These are phyloP conservation scores for Aspergillus oerlinghausenensis DNA, from an alignment of 2,329 filamentous ascomycete genomes.

Conservation along the genomic window DNA sequence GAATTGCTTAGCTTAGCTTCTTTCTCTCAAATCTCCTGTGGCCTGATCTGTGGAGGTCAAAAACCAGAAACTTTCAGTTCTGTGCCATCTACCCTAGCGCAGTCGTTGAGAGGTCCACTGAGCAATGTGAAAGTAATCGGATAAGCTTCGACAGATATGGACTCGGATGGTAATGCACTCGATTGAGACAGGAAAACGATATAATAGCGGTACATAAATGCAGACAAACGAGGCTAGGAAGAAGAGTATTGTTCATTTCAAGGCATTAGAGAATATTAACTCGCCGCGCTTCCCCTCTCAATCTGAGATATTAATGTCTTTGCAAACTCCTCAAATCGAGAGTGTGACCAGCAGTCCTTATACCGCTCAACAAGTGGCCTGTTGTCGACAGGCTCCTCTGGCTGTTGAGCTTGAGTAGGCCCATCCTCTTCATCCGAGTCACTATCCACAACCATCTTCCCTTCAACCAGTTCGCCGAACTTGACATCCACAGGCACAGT, in stretches of 20 bases:
- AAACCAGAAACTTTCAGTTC: neutral
- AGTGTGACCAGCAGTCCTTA: constrained; percentile 40
- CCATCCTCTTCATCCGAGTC: constrained; percentile 22
- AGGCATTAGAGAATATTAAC: neutral
- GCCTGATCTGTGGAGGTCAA: too few species aligned
- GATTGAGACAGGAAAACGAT: neutral
- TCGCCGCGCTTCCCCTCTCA: constrained; percentile 10
- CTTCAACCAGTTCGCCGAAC: constrained; percentile 83
- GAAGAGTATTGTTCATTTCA: neutral
- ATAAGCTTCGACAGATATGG: neutral
- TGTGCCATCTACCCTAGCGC: too few species aligned
- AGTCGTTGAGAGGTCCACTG: too few species aligned
- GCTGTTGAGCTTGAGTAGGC: constrained; percentile 8
- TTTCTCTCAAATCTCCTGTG: too few species aligned
- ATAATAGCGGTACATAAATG: neutral
- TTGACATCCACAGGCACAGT: constrained; percentile 88
- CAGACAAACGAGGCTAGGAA: neutral
- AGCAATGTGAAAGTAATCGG: neutral
- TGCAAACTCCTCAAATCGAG: constrained; percentile 40
- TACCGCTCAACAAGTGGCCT: constrained; percentile 41
- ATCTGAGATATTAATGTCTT: constrained; percentile 27
- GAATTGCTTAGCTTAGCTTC: neutral
- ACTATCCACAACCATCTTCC: constrained; percentile 25
- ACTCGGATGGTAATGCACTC: neutral
- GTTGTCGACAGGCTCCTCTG: constrained; percentile 19